Evolutionary conservation across 2,329 filamentous ascomycete genomes (phyloP).

Genomic region (Trematosphaeria pertusa): DNA sequence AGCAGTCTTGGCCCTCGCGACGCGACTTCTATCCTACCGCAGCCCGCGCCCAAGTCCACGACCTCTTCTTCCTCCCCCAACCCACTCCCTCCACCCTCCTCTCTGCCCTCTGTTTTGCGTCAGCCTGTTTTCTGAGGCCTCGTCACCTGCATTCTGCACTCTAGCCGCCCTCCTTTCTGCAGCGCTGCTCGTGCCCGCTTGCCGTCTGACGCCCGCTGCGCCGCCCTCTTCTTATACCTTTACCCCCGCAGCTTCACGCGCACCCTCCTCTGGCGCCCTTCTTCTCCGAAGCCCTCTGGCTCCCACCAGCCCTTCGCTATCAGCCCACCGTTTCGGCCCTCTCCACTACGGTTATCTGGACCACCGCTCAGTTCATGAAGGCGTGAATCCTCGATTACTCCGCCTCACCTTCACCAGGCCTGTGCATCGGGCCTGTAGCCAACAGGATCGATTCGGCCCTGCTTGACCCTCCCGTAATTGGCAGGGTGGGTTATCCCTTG

Average conservation of each 20-base stretch:
- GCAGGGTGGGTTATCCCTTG: slow-evolving; percentile 9
- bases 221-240: slow-evolving; percentile 40
- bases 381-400: slow-evolving; percentile 4
- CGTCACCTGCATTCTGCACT: slow-evolving; percentile 29
- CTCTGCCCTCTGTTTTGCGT: slow-evolving; percentile 20
- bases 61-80: slow-evolving; percentile 26
- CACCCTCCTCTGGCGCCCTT: slow-evolving; percentile 40
- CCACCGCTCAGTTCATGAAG: slow-evolving; percentile 10
- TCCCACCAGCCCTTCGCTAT: slow-evolving; percentile 16
- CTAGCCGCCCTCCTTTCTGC: slow-evolving; percentile 31
- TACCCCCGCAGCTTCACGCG: slow-evolving; percentile 27
- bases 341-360: neutral
- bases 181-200: slow-evolving; percentile 31
- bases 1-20: slow-evolving; percentile 25
- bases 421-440: neutral
- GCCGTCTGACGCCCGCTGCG: slow-evolving; percentile 38
- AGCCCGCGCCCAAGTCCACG: slow-evolving; percentile 22
- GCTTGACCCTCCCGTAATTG: slow-evolving; percentile 6
- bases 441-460: slow-evolving; percentile 5
- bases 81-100: slow-evolving; percentile 25
- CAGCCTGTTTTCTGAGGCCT: slow-evolving; percentile 37
- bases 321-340: slow-evolving; percentile 12
- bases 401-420: slow-evolving; percentile 5
- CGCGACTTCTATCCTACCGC: slow-evolving; percentile 24
- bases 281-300: slow-evolving; percentile 12